Evolutionary conservation across 257 asterid genomes (phyloP), one percentile per base, ranked within the genome.

Genomic region (Gynochthodes officinalis): DNA sequence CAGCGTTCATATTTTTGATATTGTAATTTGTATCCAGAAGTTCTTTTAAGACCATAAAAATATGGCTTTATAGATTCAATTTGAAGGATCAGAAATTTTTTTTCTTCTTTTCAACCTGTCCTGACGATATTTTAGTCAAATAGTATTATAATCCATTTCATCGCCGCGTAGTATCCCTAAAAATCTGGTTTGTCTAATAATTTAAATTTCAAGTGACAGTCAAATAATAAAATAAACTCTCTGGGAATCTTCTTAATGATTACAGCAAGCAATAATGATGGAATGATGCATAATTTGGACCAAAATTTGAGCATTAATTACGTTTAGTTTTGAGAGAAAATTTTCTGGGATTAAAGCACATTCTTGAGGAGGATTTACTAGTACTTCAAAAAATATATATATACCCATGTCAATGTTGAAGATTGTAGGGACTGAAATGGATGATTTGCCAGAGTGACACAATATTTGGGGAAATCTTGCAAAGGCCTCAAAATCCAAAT

Each of bases 161-260:
- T 82, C 48, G 35, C 33, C n/a, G 42, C 42, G 52, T 40, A 78
- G 84, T 66, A 91, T 89, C 96, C 96, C 97, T 79, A 76, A 48
- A 91, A 78, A 91, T 89, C 96, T 89, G 96, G 84, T 83, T 8
- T 73, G 64, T 64, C 48, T 61, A 78, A 28, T 85, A 73, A 67
- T 67, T 77, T 58, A 82, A 70, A 40, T 2, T 57, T 64, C 75
- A 44, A 77, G 32, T 71, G 69, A 67, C 81, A 79, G 76, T 78
- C 80, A 81, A 73, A 42, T 76, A 12, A 53, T 37, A 23, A 8
- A 13, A 69, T 15, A 61, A 54, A 73, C 69, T 73, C 42, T 35
- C 30, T 21, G 2, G 32, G 72, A 69, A 72, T 77, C 83, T 75
- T 79, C 67, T 46, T 19, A 72, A 48, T 57, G 60, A 77, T 37